Evolutionary conservation across 2,329 filamentous ascomycete species (phyloP), one percentile per base, ranked within the genome.

Genomic region (Penicillium glabrum): DNA sequence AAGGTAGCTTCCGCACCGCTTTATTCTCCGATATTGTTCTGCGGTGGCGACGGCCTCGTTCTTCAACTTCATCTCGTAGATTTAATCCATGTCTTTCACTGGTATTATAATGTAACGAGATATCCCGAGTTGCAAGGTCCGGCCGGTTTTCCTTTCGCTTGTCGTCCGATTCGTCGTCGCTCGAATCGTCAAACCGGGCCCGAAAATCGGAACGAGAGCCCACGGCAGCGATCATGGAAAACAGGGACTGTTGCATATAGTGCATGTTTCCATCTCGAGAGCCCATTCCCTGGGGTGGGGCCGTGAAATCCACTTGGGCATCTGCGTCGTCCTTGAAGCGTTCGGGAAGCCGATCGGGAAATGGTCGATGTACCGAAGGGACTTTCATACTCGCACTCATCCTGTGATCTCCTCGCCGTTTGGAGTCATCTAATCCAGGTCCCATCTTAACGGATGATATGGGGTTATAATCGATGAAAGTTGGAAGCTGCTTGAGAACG

Each of bases 171-270:
- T 81, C 81, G n/a, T 77, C 82, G 47, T 90, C 91, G 65, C 90
- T 95, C 41, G 89, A 92, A 63, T 89, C 89, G 68, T 92, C 89
- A 72, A 95, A 93, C 37, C 89, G 85, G 57, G 89, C 84, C 72
- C 90, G 88, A 69, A 96, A 92, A 75, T 96, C 89, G 51, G 89
- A 87, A 57, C 86, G 86, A 29, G 91, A 93, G 7, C 92, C 91
- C 37, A 91, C 91, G 16, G 91, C 91, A 7, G 93, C 90, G 64
- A 98, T 93, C 76, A 98, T 85, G 53, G 91, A 92, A 73, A 97
- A 96, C 54, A 98, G 88, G 62, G 91, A 96, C 80, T 96, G 93
- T 74, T 96, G 95, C 87, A 96, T 91, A 69, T 92, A 91, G 59
- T 81, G 76, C 47, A 79, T 70, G 44, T 78, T 76, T 51, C 76